Base-by-base conservation (phyloP, 306 rosid genomes). In the Gillenia trifoliata region DNA sequence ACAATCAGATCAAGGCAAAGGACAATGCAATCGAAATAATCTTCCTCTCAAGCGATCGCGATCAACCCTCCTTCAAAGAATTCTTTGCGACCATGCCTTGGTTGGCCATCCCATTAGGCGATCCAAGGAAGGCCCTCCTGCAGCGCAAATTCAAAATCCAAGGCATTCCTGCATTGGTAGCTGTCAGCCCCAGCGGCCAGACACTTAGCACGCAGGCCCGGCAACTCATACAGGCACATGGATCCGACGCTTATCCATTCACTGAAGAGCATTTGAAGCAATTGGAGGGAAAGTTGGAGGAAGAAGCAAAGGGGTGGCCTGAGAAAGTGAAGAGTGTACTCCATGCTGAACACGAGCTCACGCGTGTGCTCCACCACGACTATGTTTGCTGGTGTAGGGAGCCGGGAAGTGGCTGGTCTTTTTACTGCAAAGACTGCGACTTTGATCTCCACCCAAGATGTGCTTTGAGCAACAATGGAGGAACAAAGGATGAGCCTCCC, bases 361-460 rank as follows among this genome's bases (percentile, higher is more conserved):
- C 22, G 0, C 83, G 54, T 7, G 12, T 61, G 7, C 76, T 70
- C 38, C 77, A 63, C 34, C 7, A 0, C 0, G 56, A 4, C 7
- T 82, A 85, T 30, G 11, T 8, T 28, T 85, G 89, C 29, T 80
- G 77, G 23, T 85, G 89, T 30, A 43, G 56, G 11, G 76, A 72
- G 59, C 29, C 26, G 16, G 89, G 89, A 67, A 19, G 54, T 45
- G 28, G 64, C 0, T 85, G 83, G 86, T 79, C 89, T 0, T 82
- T 64, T 36, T 60, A 13, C 76, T 85, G 89, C 26, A 33, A 71
- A 71, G 52, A 74, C 19, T 85, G 89, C 64, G 74, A 85, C 73
- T 85, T 85, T 19, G 78, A 77, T 82, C 86, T 85, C 38, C 89
- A 85, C 63, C 89, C 89, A 19, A 62, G 75, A 49, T 82, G 89